Evolutionary conservation across 1,139 yeast genomes (phyloP).

Genomic region (Pichia sp.): DNA sequence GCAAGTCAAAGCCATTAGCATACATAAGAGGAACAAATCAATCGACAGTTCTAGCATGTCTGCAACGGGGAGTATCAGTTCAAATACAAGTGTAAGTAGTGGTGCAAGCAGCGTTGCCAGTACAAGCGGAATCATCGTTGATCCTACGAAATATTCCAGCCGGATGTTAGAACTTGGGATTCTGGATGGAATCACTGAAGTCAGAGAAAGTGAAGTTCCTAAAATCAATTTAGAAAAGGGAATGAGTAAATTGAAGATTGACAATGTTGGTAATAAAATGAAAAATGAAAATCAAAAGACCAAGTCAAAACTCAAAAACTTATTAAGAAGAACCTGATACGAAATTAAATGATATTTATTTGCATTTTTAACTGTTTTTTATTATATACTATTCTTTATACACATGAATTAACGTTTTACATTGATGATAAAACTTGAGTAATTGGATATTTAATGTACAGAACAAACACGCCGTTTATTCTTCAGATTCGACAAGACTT

Average conservation of each 20-base stretch:
- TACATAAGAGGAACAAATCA: background rate
- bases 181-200: constrained; percentile 6
- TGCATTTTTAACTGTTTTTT: background rate
- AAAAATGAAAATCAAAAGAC: constrained; percentile 10
- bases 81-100: background rate
- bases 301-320: constrained; percentile 3
- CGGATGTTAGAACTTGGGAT: constrained; percentile 6
- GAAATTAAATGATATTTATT: background rate
- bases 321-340: constrained; percentile 4
- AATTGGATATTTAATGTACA: too few species aligned
- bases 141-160: background rate
- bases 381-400: background rate
- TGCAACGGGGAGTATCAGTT: background rate
- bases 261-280: constrained; percentile 9
- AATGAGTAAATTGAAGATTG: constrained; percentile 7
- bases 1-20: background rate
- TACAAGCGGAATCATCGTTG: background rate
- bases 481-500: too few species aligned
- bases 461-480: too few species aligned
- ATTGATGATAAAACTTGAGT: too few species aligned
- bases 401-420: too few species aligned
- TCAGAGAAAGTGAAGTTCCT: constrained; percentile 5
- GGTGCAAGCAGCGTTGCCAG: background rate
- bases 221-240: constrained; percentile 4
- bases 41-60: background rate